Evolutionary conservation across 306 rosid genomes (phyloP).

Genomic region (Luffa aegyptiaca): DNA sequence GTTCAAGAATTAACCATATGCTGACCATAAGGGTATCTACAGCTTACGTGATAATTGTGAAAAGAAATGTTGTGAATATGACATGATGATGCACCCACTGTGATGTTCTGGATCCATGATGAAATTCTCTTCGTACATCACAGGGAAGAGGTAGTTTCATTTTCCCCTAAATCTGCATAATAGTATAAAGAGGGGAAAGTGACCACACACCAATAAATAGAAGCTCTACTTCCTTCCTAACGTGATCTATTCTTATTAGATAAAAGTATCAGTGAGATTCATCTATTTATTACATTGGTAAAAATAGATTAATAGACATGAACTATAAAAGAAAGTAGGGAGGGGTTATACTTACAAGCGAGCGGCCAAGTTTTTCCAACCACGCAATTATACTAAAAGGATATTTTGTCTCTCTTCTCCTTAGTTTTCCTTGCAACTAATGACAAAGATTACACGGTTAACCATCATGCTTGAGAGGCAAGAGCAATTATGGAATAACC

Average conservation of each 20-base stretch:
- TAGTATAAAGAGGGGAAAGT: background rate
- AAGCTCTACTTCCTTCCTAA: background rate
- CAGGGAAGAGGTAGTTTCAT: background rate
- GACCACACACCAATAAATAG: background rate
- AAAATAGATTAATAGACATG: background rate
- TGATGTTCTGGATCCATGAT: background rate
- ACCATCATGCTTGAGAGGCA: background rate
- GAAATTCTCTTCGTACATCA: background rate
- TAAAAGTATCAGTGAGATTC: background rate
- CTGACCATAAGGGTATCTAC: background rate
- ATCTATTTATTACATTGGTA: background rate
- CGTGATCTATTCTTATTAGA: background rate
- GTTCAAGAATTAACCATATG: background rate
- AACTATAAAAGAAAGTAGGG: background rate
- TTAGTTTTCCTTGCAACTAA: background rate
- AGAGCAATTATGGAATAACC: background rate
- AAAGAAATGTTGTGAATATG: background rate
- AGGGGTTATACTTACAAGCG: background rate
- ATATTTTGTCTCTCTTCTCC: background rate
- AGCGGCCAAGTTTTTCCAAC: background rate
- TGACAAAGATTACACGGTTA: background rate
- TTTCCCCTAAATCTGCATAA: background rate
- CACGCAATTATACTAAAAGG: background rate
- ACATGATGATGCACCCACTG: background rate
- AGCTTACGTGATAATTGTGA: background rate